Evolutionary conservation across 805 yeast species (phyloP).

Genomic region (Ogataea pignaliae): DNA sequence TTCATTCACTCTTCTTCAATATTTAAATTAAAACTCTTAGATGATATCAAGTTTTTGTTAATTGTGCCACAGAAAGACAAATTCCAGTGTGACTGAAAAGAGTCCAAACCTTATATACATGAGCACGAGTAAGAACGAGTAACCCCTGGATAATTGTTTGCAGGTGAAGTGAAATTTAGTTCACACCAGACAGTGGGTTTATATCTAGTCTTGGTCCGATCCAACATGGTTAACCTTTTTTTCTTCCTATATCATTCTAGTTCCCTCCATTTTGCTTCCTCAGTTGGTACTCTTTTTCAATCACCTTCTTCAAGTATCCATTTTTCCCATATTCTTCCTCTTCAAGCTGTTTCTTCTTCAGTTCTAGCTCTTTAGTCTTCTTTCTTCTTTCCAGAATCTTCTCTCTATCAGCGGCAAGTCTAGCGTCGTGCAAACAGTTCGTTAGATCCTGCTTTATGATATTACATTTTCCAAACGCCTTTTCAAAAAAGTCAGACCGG

Average conservation of each 20-base stretch:
- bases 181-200: too few relatives aligned
- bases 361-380: slow-evolving; percentile 50
- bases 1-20: not conserved
- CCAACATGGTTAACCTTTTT: not conserved
- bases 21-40: not conserved
- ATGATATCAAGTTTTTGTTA: not conserved
- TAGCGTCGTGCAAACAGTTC: slow-evolving; percentile 74
- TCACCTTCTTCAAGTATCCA: slow-evolving; percentile 58
- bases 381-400: slow-evolving; percentile 50
- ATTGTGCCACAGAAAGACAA: too few relatives aligned
- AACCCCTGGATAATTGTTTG: too few relatives aligned
- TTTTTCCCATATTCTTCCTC: slow-evolving; percentile 83
- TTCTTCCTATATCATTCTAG: not conserved
- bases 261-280: slow-evolving; percentile 5
- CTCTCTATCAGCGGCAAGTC: slow-evolving; percentile 58
- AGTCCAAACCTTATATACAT: not conserved
- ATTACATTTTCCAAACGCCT: slow-evolving; percentile 81
- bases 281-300: slow-evolving; percentile 46
- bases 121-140: not conserved
- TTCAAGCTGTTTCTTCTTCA: slow-evolving; percentile 54
- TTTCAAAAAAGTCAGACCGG: slow-evolving; percentile 56
- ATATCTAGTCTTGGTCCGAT: too few relatives aligned
- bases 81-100: not conserved
- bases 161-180: too few relatives aligned
- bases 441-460: slow-evolving; percentile 74